Evolutionary conservation across 2,329 filamentous ascomycete species (phyloP).

Genomic region (Arachnomyces sp.): DNA sequence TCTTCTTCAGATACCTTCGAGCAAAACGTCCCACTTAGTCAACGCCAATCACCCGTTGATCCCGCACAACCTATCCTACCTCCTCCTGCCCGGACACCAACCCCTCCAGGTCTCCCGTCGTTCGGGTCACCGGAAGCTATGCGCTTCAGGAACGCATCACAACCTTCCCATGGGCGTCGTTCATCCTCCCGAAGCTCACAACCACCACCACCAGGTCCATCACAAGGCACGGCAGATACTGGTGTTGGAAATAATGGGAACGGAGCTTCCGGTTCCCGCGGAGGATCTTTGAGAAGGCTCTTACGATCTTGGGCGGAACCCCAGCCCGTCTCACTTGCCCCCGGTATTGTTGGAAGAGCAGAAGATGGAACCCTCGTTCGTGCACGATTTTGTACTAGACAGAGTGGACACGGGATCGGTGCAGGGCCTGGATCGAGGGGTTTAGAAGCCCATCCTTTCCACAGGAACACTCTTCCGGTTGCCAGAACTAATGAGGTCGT

Average conservation of each 20-base stretch:
- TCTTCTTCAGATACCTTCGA: constrained; percentile 18
- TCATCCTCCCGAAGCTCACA: constrained; percentile 2
- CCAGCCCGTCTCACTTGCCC: constrained; percentile 10
- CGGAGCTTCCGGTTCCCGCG: constrained; percentile 15
- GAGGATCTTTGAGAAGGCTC: constrained; percentile 23
- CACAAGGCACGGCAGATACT: neutral
- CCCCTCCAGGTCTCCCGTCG: constrained; percentile 38
- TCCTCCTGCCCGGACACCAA: constrained; percentile 32
- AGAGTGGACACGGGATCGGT: constrained; percentile 35
- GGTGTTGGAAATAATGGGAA: neutral
- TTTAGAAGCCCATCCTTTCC: constrained; percentile 29
- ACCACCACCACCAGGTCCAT: neutral
- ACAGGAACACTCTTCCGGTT: constrained; percentile 20
- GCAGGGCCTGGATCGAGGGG: constrained; percentile 14
- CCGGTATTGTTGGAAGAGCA: constrained; percentile 27
- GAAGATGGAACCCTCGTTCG: constrained; percentile 35
- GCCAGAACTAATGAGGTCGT: constrained; percentile 10
- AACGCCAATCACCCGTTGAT: constrained; percentile 20
- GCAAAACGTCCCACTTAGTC: constrained; percentile 18
- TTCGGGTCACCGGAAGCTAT: constrained; percentile 36
- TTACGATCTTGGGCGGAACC: constrained; percentile 16
- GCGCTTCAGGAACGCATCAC: constrained; percentile 8
- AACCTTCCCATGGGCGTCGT: neutral
- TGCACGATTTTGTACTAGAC: constrained; percentile 32
- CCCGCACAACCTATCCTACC: constrained; percentile 27